Percentiles rank a stretch among this genome's conserved stretches.
phyloP scores from a whole-genome alignment of 2,329 filamentous ascomycete genomes.

The Fusarium secorum region DNA sequence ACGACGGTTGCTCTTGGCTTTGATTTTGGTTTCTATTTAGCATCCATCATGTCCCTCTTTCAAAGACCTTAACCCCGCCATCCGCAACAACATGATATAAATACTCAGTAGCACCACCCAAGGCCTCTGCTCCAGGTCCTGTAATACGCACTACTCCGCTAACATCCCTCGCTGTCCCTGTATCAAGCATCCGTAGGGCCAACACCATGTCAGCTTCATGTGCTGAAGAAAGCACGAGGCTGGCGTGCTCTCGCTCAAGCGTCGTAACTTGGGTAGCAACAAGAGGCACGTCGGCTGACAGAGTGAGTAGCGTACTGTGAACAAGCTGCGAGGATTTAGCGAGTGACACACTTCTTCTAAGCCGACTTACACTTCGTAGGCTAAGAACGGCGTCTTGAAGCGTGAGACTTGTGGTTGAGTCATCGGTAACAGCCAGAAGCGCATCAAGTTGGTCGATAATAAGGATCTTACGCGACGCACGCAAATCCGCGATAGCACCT shows the following conservation, averaged over 20 bases:
- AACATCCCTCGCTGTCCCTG: constrained; percentile 87
- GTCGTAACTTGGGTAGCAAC: constrained; percentile 67
- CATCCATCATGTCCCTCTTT: constrained; percentile 64
- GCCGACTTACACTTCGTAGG: constrained; percentile 65
- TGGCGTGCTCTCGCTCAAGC: constrained; percentile 74
- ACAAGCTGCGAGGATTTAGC: constrained; percentile 56
- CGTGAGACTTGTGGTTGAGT: constrained; percentile 53
- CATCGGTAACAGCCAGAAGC: constrained; percentile 66
- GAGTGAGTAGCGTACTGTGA: constrained; percentile 70
- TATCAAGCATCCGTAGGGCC: constrained; percentile 79
- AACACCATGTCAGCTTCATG: constrained; percentile 78
- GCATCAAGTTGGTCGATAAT: constrained; percentile 73
- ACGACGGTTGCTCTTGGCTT: background rate
- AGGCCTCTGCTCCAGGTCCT: constrained; percentile 46
- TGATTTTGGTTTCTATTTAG: background rate
- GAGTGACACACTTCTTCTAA: background rate
- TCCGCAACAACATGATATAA: constrained; percentile 84
- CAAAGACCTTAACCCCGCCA: constrained; percentile 83
- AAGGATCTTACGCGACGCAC: constrained; percentile 57
- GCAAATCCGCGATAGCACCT: constrained; percentile 49
- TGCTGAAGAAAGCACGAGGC: constrained; percentile 75
- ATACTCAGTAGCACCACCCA: constrained; percentile 70
- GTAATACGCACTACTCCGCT: constrained; percentile 86
- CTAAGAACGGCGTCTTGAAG: constrained; percentile 65
- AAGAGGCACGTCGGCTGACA: constrained; percentile 78